These are phyloP conservation scores for Paxillus ammoniavirescens DNA, from an alignment of 768 basidiomycete genomes.

Conservation along the genomic window DNA sequence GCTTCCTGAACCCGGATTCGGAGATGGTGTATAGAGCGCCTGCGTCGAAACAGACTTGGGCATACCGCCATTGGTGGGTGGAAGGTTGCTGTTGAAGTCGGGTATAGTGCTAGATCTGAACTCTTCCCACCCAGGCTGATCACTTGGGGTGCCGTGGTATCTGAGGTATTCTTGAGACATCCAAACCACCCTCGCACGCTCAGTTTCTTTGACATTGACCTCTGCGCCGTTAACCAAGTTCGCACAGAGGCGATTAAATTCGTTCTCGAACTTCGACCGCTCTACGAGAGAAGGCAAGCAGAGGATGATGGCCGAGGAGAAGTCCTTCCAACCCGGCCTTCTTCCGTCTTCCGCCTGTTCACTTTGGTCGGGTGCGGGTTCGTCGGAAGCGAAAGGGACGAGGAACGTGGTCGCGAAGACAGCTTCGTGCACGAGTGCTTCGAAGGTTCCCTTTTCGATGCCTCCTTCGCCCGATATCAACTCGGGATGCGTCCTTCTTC, in stretches of 20 bases:
- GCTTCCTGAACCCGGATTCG: slow-evolving; percentile 34
- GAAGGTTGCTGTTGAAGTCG: slow-evolving; percentile 26
- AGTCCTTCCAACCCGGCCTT: slow-evolving; percentile 54
- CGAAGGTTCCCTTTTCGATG: slow-evolving; percentile 67
- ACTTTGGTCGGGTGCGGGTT: slow-evolving; percentile 11
- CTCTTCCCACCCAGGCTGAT: slow-evolving; percentile 53
- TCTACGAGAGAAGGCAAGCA: slow-evolving; percentile 58
- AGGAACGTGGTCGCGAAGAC: slow-evolving; percentile 75
- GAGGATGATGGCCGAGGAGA: slow-evolving; percentile 60
- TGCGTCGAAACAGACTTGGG: slow-evolving; percentile 50
- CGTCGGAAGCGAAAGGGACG: slow-evolving; percentile 13
- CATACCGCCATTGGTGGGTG: slow-evolving; percentile 32
- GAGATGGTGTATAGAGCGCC: slow-evolving; percentile 52
- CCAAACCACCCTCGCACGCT: slow-evolving; percentile 55
- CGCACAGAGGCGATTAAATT: slow-evolving; percentile 64
- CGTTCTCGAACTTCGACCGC: slow-evolving; percentile 59
- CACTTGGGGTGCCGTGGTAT: slow-evolving; percentile 53
- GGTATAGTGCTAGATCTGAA: slow-evolving; percentile 56
- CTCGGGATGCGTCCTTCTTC: slow-evolving; percentile 71
- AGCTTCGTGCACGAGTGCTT: slow-evolving; percentile 79
- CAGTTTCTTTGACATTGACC: slow-evolving; percentile 35
- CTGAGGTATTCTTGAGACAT: slow-evolving; percentile 63
- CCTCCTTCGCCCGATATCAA: slow-evolving; percentile 41
- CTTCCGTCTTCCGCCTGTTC: slow-evolving; percentile 19
- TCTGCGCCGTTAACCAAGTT: slow-evolving; percentile 61